These are phyloP conservation scores for Viola pubescens DNA, from an alignment of 441 rosid species.

Conservation along the genomic window DNA sequence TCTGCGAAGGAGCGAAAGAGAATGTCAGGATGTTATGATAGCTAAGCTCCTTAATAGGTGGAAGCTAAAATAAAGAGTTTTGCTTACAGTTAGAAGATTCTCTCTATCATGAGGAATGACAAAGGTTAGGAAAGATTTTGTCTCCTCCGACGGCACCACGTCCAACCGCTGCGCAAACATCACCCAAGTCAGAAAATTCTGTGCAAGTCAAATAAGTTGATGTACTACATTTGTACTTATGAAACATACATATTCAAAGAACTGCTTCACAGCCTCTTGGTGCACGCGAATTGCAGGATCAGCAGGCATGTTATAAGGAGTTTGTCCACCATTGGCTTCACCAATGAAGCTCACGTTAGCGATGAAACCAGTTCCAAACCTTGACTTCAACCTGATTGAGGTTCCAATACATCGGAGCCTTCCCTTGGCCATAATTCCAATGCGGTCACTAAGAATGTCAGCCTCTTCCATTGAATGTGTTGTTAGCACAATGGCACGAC, in stretches of 20 bases:
- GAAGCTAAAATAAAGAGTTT: not conserved
- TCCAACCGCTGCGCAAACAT: conserved; percentile 43
- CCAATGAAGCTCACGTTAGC: conserved; percentile 55
- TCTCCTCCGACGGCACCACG: conserved; percentile 64
- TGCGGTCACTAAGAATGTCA: conserved; percentile 81
- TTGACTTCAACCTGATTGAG: conserved; percentile 78
- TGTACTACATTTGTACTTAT: not conserved
- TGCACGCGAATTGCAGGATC: conserved; percentile 15
- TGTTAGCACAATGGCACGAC: conserved; percentile 70
- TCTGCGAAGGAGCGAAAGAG: conserved; percentile 24
- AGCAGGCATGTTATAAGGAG: conserved; percentile 26
- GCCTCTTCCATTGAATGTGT: conserved; percentile 99
- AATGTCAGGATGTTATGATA: not conserved
- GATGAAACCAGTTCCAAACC: conserved; percentile 78
- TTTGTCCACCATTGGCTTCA: conserved; percentile 32
- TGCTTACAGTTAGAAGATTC: conserved; percentile 47
- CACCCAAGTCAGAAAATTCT: conserved; percentile 18
- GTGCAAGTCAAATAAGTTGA: conserved; percentile 2
- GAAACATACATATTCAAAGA: conserved; percentile 55
- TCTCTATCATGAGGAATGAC: conserved; percentile 81
- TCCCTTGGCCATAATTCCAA: conserved; percentile 97
- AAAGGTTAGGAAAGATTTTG: conserved; percentile 63
- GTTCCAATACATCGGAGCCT: conserved; percentile 81
- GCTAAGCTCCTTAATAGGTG: not conserved
- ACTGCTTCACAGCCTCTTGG: conserved; percentile 50